Percentiles rank a stretch among this genome's conserved stretches.
Evolutionary conservation across 2,329 filamentous ascomycete genomes (phyloP).

Genomic region (Beauveria australis): DNA sequence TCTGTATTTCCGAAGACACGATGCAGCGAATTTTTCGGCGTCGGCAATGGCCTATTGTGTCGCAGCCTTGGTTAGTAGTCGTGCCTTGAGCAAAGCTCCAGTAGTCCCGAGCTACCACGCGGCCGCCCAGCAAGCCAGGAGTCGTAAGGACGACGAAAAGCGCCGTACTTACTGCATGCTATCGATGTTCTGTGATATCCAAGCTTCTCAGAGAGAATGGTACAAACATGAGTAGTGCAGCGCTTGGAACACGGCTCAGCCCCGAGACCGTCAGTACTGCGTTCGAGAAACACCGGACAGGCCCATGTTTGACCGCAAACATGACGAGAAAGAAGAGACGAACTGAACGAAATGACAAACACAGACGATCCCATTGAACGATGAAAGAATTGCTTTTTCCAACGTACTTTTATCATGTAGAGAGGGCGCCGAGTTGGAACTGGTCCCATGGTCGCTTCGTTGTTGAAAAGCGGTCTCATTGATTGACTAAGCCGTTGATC

Average conservation of each 20-base stretch:
- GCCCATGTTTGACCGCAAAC: neutral
- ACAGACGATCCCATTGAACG: neutral
- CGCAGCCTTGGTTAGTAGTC: neutral
- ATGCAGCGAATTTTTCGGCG: constrained; percentile 84
- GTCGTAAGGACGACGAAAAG: neutral
- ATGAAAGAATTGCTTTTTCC: neutral
- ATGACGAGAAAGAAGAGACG: neutral
- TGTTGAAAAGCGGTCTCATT: no score
- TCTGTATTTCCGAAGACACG: constrained; percentile 58
- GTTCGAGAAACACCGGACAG: constrained; percentile 1
- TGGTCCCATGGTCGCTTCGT: no score
- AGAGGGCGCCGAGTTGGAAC: no score
- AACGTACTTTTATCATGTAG: no score
- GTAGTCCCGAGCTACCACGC: neutral
- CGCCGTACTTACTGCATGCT: constrained; percentile 67
- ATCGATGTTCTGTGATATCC: constrained; percentile 86
- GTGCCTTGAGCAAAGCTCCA: neutral
- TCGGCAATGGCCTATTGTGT: constrained; percentile 64
- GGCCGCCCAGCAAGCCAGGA: neutral
- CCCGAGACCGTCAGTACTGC: neutral
- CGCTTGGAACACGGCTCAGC: no score
- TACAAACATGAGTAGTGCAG: no score
- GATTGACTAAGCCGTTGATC: no score
- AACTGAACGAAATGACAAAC: neutral
- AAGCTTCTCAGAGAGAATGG: constrained; percentile 54